Conservation (phyloP, 495 filamentous ascomycete species). For the Hypoxylon rickii region DNA sequence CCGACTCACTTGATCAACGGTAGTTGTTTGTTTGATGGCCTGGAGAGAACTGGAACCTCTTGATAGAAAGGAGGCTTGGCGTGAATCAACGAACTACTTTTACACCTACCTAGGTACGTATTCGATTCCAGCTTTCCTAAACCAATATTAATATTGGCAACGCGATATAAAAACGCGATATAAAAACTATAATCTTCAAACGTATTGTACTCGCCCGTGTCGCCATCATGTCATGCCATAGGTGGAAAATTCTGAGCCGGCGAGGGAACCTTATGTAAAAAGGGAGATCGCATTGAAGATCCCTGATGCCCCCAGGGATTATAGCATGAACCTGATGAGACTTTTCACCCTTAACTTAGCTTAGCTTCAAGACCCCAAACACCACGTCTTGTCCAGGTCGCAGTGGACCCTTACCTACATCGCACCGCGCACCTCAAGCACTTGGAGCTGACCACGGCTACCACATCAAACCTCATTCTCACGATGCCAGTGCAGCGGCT, state of each 20-base stretch:
- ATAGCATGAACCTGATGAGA: background rate
- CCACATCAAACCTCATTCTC: no score
- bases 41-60: background rate
- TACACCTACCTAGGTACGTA: no score
- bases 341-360: background rate
- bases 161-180: no score
- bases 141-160: no score
- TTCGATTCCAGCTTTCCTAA: no score
- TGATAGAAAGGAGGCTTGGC: background rate
- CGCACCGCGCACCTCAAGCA: no score
- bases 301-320: background rate
- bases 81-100: no score
- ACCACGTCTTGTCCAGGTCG: slow-evolving; percentile 2
- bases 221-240: background rate
- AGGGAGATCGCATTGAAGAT: background rate
- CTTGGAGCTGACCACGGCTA: no score
- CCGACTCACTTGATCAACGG: no score
- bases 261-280: background rate
- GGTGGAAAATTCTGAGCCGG: background rate
- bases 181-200: no score
- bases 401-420: background rate
- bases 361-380: background rate
- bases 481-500: no score
- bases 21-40: no score
- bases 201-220: background rate